Base-by-base conservation (phyloP, 2,329 filamentous ascomycete species). In the Diaporthe sp. region DNA sequence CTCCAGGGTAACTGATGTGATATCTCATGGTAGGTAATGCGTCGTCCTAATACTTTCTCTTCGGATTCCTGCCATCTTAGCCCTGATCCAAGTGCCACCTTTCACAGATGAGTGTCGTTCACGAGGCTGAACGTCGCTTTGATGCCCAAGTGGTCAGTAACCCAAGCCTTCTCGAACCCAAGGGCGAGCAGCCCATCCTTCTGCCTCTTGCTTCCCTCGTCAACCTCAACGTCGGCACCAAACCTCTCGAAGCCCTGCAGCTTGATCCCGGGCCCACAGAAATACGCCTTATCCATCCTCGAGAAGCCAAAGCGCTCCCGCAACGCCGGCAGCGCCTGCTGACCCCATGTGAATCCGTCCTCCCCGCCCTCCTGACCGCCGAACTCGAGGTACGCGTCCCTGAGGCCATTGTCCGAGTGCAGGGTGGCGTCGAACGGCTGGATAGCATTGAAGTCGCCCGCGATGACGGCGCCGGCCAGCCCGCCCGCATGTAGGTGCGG, bases 201-300 rank as follows among this genome's bases (percentile, higher is more conserved):
- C 31, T 37, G 31, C 55, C 1, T 60, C 31, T 22, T 37, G 20
- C 10, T 60, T 20, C 31, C 31, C 13, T 37, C 31, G 8, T 60
- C 55, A 10, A 22, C 55, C 31, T 60, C 31, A 1, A 89, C 84
- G 74, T 85, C 87, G 53, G 81, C 79, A 0, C 89, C 89, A 70
- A 90, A 87, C 60, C 84, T 84, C 76, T 86, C 84, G 72, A 90
- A 86, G n/a, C 67, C 78, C 39, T 75, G 75, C 34, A 83, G 73
- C 76, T 74, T 76, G 17, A 73, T 39, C 34, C 74, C 75, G 1
- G 15, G 6, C 51, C 51, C 51, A 53, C 51, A 28, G 51, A 53
- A 53, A 53, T 53, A 53, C 15, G 90, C 83, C 81, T 91, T 98
- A 73, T 91, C 90, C 88, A 91, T 89, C 13, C 90, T 83, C 53